A percentile compares a stretch with the other conserved stretches of the same genome.
Evolutionary conservation across 2,329 filamentous ascomycete genomes (phyloP).

Genomic region (Septoria linicola): DNA sequence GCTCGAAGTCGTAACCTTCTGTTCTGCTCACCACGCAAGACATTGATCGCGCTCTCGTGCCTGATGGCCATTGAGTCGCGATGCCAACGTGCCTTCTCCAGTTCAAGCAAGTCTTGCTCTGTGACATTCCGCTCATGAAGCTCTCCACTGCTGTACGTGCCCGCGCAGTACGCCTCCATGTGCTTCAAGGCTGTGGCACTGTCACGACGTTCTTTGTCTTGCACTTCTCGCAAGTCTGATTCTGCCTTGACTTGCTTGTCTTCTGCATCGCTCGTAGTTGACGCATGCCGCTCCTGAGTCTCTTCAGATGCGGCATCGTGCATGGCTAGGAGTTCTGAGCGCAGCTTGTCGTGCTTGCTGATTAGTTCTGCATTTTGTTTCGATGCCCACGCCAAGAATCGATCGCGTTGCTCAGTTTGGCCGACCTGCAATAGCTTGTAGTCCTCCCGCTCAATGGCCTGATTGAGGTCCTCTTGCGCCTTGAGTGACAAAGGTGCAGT

Average conservation of each 20-base stretch:
- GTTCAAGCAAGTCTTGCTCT: slow-evolving; percentile 45
- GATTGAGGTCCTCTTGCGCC: slow-evolving; percentile 23
- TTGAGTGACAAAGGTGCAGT: slow-evolving; percentile 15
- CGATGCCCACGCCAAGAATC: slow-evolving; percentile 32
- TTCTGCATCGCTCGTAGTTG: slow-evolving; percentile 44
- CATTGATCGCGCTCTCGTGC: slow-evolving; percentile 49
- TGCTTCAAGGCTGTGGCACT: slow-evolving; percentile 48
- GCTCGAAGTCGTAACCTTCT: slow-evolving; percentile 39
- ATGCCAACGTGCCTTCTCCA: slow-evolving; percentile 42
- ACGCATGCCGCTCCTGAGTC: slow-evolving; percentile 38
- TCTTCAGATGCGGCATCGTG: slow-evolving; percentile 30
- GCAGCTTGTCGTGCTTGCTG: slow-evolving; percentile 23
- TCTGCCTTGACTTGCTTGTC: slow-evolving; percentile 47
- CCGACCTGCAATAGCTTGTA: slow-evolving; percentile 30
- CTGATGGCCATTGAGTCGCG: slow-evolving; percentile 44
- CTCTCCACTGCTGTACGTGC: slow-evolving; percentile 35
- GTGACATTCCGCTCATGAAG: slow-evolving; percentile 42
- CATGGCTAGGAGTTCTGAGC: slow-evolving; percentile 18
- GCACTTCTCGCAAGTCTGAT: slow-evolving; percentile 43
- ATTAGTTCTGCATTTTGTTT: slow-evolving; percentile 28
- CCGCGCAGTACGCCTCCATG: slow-evolving; percentile 50
- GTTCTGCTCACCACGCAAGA: slow-evolving; percentile 47
- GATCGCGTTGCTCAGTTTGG: slow-evolving; percentile 35
- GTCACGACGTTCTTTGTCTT: slow-evolving; percentile 45
- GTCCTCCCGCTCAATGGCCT: slow-evolving; percentile 28